These are phyloP conservation scores for Penicillium janthinellum DNA, from an alignment of 2,329 filamentous ascomycete genomes.

Conservation along the genomic window DNA sequence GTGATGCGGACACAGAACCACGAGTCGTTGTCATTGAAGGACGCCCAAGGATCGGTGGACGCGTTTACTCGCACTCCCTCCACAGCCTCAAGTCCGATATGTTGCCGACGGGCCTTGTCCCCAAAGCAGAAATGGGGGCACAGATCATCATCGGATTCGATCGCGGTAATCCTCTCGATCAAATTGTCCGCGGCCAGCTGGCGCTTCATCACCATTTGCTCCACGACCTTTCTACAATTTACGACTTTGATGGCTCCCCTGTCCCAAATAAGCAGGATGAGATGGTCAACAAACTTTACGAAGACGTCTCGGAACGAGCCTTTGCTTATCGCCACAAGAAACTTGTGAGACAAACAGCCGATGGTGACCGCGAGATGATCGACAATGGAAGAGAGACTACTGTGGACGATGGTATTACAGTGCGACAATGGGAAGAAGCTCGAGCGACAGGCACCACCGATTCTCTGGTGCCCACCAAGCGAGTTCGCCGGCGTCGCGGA, in stretches of 20 bases:
- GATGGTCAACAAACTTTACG: constrained; percentile 88
- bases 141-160: constrained; percentile 99
- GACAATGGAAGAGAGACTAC: constrained; percentile 78
- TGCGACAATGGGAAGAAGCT: constrained; percentile 72
- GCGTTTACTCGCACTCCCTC: constrained; percentile 83
- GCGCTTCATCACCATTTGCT: constrained; percentile 83
- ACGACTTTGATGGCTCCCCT: constrained; percentile 66
- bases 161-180: constrained; percentile 88
- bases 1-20: constrained; percentile 64
- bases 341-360: constrained; percentile 68
- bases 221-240: constrained; percentile 79
- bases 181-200: constrained; percentile 86
- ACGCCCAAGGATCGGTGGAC: constrained; percentile 80
- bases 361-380: constrained; percentile 81
- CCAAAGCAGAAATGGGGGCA: constrained; percentile 93
- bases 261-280: constrained; percentile 79
- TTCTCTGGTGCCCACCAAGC: constrained; percentile 45
- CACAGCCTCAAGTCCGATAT: constrained; percentile 59
- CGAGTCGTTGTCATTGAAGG: constrained; percentile 85
- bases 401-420: constrained; percentile 69
- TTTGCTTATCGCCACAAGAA: constrained; percentile 86
- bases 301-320: constrained; percentile 88
- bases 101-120: constrained; percentile 58
- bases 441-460: constrained; percentile 59
- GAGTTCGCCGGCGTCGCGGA: constrained; percentile 47